A percentile compares a stretch with the other conserved stretches of the same genome.
Evolutionary conservation across 768 basidiomycete genomes (phyloP).

Genomic region (Rhodotorula kratochvilovae): DNA sequence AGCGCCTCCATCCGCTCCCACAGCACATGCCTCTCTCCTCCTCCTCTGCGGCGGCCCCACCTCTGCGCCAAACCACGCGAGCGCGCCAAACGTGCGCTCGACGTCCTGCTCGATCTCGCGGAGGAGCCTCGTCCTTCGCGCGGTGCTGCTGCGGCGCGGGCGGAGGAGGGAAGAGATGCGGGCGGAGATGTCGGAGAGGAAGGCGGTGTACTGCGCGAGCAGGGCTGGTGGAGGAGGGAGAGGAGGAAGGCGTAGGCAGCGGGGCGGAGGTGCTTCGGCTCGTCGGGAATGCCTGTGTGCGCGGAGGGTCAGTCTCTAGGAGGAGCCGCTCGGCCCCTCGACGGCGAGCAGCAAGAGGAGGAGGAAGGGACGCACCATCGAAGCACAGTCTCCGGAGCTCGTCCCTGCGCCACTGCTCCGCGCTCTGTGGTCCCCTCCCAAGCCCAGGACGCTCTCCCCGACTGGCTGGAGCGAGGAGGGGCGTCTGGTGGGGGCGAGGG

Average conservation of each 20-base stretch:
- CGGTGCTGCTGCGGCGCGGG: neutral
- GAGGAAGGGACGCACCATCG: neutral
- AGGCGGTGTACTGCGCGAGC: conserved; percentile 21
- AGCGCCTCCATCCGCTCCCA: conserved; percentile 25
- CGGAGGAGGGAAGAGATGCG: conserved; percentile 5
- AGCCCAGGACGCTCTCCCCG: no score
- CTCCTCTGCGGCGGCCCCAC: neutral
- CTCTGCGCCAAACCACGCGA: conserved; percentile 24
- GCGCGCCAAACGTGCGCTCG: conserved; percentile 27
- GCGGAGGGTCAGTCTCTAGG: no score
- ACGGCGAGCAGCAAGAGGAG: neutral
- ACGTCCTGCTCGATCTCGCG: conserved; percentile 37
- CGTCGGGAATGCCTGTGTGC: conserved; percentile 33
- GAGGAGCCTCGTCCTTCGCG: conserved; percentile 16
- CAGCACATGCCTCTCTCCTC: conserved; percentile 2
- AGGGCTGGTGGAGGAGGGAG: conserved; percentile 1
- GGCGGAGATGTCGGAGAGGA: conserved; percentile 14
- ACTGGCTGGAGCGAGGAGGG: no score
- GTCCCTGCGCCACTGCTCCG: neutral
- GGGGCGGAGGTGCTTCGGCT: conserved; percentile 11
- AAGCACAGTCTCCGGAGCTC: neutral
- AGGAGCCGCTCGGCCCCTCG: no score
- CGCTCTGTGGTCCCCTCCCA: neutral
- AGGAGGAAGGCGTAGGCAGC: conserved; percentile 23
- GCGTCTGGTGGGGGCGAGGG: no score